Percentiles rank a stretch among this genome's conserved stretches.
phyloP scores from a whole-genome alignment of 768 basidiomycete species.

The Nevesoporus exiguus region DNA sequence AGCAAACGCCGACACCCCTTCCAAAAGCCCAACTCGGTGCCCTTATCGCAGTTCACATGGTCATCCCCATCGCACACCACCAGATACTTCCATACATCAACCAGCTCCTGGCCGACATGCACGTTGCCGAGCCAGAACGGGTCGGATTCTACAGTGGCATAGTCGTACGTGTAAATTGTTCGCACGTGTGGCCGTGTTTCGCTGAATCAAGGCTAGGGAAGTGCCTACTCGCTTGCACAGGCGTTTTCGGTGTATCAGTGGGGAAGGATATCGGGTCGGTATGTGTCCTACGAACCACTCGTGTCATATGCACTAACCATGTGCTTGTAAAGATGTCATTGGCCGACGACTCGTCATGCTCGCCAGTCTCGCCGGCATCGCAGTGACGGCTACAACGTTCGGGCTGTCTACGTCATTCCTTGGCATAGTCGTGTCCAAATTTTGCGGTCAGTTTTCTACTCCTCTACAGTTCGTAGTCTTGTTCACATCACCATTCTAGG shows the following conservation, averaged over 20 bases:
- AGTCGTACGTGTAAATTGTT: slow-evolving; percentile 13
- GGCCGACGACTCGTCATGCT: slow-evolving; percentile 63
- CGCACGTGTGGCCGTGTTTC: not conserved
- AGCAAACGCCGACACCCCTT: too few relatives aligned
- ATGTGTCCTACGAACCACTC: not conserved
- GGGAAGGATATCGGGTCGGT: slow-evolving; percentile 54
- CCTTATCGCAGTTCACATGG: too few relatives aligned
- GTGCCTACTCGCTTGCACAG: too few relatives aligned
- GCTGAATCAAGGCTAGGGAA: slow-evolving; percentile 43
- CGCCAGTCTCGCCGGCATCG: too few relatives aligned
- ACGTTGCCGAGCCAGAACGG: too few relatives aligned
- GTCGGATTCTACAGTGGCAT: too few relatives aligned
- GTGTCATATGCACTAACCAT: not conserved
- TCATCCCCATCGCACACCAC: too few relatives aligned
- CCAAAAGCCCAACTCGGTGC: too few relatives aligned
- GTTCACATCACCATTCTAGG: slow-evolving; percentile 31
- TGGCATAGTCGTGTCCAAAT: slow-evolving; percentile 54
- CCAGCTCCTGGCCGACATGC: too few relatives aligned
- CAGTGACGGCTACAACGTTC: slow-evolving; percentile 47
- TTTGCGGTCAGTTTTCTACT: slow-evolving; percentile 17
- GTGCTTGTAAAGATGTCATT: slow-evolving; percentile 42
- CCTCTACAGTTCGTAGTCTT: not conserved
- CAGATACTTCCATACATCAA: too few relatives aligned
- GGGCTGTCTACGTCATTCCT: slow-evolving; percentile 53
- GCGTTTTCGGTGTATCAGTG: too few relatives aligned